Evolutionary conservation across 1,284 basidiomycete species (phyloP).

Genomic region (Quambalaria eucalypti): DNA sequence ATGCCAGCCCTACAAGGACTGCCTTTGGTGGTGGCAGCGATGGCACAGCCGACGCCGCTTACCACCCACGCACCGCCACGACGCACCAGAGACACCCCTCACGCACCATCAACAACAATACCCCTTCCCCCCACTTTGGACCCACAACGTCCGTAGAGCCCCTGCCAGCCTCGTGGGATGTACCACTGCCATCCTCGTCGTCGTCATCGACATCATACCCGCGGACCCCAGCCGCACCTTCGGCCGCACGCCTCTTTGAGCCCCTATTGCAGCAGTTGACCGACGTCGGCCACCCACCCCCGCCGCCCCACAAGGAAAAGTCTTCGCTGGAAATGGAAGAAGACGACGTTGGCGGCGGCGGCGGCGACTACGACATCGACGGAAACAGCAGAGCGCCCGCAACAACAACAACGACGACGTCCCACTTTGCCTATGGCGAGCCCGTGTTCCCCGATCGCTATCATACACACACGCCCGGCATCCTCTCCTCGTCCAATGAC

Average conservation of each 20-base stretch:
- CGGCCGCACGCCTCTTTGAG: neutral
- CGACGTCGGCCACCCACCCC: neutral
- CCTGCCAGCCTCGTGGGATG: too few species aligned
- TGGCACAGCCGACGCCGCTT: too few species aligned
- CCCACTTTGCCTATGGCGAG: neutral
- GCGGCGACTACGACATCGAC: neutral
- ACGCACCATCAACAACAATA: too few species aligned
- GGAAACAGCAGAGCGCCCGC: neutral
- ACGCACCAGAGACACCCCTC: too few species aligned
- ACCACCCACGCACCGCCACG: too few species aligned
- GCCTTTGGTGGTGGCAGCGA: too few species aligned
- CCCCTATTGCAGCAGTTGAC: neutral
- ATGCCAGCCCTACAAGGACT: too few species aligned
- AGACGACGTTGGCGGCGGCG: neutral
- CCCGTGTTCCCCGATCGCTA: too few species aligned
- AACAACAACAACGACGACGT: neutral
- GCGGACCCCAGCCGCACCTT: neutral
- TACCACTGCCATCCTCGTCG: neutral
- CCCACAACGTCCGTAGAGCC: too few species aligned
- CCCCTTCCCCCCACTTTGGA: too few species aligned
- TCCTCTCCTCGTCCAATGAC: too few species aligned
- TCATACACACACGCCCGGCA: too few species aligned
- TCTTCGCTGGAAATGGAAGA: neutral
- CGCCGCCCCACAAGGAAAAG: neutral
- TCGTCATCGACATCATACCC: neutral